Base-by-base conservation (phyloP, 2,329 filamentous ascomycete genomes). In the Penicillium vulpinum region DNA sequence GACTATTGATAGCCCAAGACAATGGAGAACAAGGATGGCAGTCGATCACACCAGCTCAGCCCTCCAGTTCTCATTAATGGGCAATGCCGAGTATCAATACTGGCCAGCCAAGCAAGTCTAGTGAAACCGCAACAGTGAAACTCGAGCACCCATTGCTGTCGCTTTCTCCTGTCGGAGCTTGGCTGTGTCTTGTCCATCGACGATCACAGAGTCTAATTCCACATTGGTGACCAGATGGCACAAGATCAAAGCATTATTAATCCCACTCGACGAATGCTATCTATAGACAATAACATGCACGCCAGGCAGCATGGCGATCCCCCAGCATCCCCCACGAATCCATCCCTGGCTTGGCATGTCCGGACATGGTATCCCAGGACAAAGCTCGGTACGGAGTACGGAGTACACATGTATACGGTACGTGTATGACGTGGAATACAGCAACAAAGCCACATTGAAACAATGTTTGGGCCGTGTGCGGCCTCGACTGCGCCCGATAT, bases 311-410 rank as follows among this genome's bases (percentile, higher is more conserved):
- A 33, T 26, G 54, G 36, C 40, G 54, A 56, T 56, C 54, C 18
- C 33, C 36, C 21, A 18, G 38, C 28, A 46, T 40, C 48, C 48
- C 47, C 54, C 48, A 39, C 54, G 48, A 56, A 52, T 52, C 33
- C 5, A 56, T 52, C 54, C 48, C 54, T 56, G 40, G 24, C 54
- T 56, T 56, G 48, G 54, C 48, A 52, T 45, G 4, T 15, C 31
- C n/a, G 35, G 26, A 46, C 40, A 46, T n/a, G 54, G 40, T 28
- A 46, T 46, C 33, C 46, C 36, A 22, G 40, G 18, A 53, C 16
- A 33, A n/a, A n/a, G 16, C 24, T 29, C 10, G n/a, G n/a, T n/a
- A 26, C 21, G n/a, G n/a, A n/a, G n/a, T n/a, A n/a, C n/a, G n/a
- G n/a, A 22, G 33, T 29, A 31, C 39, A 18, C 18, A 31, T 22